Evolutionary conservation across 78 protist genomes (phyloP).

Genomic region (Dictyostelium brefeldianum): DNA sequence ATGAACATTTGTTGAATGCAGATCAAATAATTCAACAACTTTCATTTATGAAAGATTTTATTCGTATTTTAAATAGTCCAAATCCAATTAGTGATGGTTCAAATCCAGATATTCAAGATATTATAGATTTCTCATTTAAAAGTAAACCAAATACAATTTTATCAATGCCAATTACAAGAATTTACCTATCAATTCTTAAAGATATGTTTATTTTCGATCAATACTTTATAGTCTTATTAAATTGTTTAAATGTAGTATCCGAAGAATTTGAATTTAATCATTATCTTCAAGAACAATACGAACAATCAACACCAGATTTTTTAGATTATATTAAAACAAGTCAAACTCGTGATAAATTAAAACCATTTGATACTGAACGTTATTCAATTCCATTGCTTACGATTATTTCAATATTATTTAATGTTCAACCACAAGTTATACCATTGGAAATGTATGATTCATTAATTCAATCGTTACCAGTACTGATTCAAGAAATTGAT

Average conservation of each 20-base stretch:
- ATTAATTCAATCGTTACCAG: constrained; percentile 20
- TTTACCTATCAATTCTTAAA: constrained; percentile 33
- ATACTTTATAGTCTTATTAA: constrained; percentile 38
- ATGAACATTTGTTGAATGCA: background rate
- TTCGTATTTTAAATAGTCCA: constrained; percentile 35
- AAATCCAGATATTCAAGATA: constrained; percentile 65
- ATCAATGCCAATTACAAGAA: constrained; percentile 54
- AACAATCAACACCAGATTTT: constrained; percentile 47
- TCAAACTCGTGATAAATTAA: constrained; percentile 35
- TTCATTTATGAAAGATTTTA: constrained; percentile 29
- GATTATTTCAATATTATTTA: constrained; percentile 31
- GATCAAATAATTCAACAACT: constrained; percentile 54
- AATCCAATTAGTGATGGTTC: constrained; percentile 62
- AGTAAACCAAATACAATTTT: constrained; percentile 26
- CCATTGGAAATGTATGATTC: constrained; percentile 53
- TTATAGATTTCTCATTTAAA: constrained; percentile 66
- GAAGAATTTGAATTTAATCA: constrained; percentile 63
- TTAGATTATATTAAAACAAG: constrained; percentile 28
- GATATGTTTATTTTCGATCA: constrained; percentile 66
- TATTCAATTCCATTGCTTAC: constrained; percentile 51
- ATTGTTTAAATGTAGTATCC: constrained; percentile 1
- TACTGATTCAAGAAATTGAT: constrained; percentile 60
- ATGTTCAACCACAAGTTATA: constrained; percentile 22
- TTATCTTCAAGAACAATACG: constrained; percentile 22
- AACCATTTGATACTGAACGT: constrained; percentile 59